Evolutionary conservation across 2,329 filamentous ascomycete genomes (phyloP), one percentile per base, ranked within the genome.

Genomic region (Cercospora beticola): DNA sequence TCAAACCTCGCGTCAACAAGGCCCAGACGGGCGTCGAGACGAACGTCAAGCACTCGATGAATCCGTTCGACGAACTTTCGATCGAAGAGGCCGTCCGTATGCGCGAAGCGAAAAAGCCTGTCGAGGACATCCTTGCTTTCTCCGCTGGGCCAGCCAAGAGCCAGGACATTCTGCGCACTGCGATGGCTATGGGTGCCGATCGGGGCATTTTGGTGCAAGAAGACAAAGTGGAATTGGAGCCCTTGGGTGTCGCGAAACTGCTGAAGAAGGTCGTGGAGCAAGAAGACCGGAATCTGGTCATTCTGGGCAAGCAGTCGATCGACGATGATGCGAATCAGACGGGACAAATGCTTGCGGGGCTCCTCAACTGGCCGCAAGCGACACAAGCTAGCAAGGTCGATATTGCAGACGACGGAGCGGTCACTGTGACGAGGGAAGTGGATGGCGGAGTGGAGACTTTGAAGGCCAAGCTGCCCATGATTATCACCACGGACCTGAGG

Each of bases 131-230:
- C 78, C 89, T 95, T 79, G 89, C 92, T 75, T 89, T 98, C 81
- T 92, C 90, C 65, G 94, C 93, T 62, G 95, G 95, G 5, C 94
- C 94, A 1, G 79, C 93, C 68, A 99, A 98, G 85, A 87, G 92
- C 33, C 88, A 89, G 76, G 95, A 99, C 79, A 89, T 94, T 16
- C 87, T 99, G 65, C 93, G 95, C 68, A 99, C 94, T 16, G 95
- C 95, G 67, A 95, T 99, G 93, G 95, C 95, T 76, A 97, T 99
- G 93, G 95, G 95, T 73, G 95, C 94, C 16, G 95, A 99, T 86
- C 90, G 94, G 23, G 90, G 84, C 49, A 90, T 99, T 79, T 93
- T 95, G 84, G 90, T 98, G 52, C 76, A 79, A 21, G 82, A 83
- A 64, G 81, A 82, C 68, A 92, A 97, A 78, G 87, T 88, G 73